Base-by-base conservation (phyloP, 2,329 filamentous ascomycete genomes). In the Esteya vermicola region DNA sequence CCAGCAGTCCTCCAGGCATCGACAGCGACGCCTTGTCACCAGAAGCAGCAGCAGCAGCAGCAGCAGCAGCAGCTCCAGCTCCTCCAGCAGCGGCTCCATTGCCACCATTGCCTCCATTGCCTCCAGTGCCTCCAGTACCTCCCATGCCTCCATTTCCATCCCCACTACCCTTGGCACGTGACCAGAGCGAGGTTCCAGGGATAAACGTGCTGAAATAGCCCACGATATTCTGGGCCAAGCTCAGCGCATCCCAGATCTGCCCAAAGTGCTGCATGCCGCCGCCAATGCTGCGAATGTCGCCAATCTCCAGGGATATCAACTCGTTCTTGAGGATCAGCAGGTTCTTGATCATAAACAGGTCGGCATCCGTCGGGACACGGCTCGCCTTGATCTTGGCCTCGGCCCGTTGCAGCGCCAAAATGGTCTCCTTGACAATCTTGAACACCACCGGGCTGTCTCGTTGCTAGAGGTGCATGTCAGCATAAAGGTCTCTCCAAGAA, bases 261-360 rank as follows among this genome's bases (percentile, higher is more conserved):
- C 67, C 61, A 50, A 80, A 78, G 50, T 80, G 74, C 49, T 78
- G 72, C 63, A 74, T 68, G 5, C 63, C 61, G 7, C n/a, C n/a
- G n/a, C 27, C 33, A 26, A 38, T 43, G 41, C 68, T 70, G 43
- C 73, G 64, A 14, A 76, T 68, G 48, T 78, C 74, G 38, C 74
- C 88, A 48, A 98, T 95, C 61, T 98, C 91, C 45, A 98, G 86
- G 9, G 88, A 88, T 21, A 98, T 78, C 38, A 98, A 82, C 56
- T 95, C 85, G 55, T 95, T 93, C 59, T 96, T 96, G 38, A 98
- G 73, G 37, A 95, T 80, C 37, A 98, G 79, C 2, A 98, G 71
- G 55, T 98, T 94, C 51, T 89, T 91, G 51, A 98, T 80, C 53
- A 95, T 78, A 60, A 98, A 98, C 5, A 98, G 70, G 49, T 94